Evolutionary conservation across 1,139 yeast species (phyloP).

Genomic region (Yamadazyma sp.): DNA sequence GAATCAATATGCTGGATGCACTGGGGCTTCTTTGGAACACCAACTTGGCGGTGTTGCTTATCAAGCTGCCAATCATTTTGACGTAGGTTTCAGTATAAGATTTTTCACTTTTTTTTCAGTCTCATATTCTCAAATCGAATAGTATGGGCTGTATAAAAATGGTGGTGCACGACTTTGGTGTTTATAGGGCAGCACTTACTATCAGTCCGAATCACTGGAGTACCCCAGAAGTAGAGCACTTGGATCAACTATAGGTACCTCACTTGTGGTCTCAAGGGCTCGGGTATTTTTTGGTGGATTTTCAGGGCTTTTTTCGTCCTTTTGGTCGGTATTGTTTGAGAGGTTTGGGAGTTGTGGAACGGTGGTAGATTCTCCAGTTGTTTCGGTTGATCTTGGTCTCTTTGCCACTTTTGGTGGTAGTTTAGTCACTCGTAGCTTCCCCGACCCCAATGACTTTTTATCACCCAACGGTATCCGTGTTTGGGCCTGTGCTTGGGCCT

Average conservation of each 20-base stretch:
- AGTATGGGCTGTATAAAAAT: too few species aligned
- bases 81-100: neutral
- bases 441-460: neutral
- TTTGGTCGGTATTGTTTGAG: too few species aligned
- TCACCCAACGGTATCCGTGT: neutral
- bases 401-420: neutral
- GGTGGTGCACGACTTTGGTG: slow-evolving; percentile 6
- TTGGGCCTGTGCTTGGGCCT: slow-evolving; percentile 9
- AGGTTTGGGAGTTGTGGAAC: too few species aligned
- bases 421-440: neutral
- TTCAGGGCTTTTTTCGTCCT: neutral
- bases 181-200: neutral
- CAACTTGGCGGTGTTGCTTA: slow-evolving; percentile 17
- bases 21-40: slow-evolving; percentile 22
- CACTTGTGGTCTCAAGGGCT: neutral
- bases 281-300: neutral
- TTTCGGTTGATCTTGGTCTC: too few species aligned
- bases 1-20: slow-evolving; percentile 24
- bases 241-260: neutral
- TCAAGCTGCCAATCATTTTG: slow-evolving; percentile 12
- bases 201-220: slow-evolving; percentile 13
- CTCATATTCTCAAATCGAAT: slow-evolving; percentile 1
- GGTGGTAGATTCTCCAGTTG: too few species aligned
- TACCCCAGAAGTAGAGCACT: slow-evolving; percentile 6
- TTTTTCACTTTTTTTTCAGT: slow-evolving; percentile 5